Evolutionary conservation across 1,284 basidiomycete genomes (phyloP), one percentile per base, ranked within the genome.

Genomic region (Limonomyces culmigenus): DNA sequence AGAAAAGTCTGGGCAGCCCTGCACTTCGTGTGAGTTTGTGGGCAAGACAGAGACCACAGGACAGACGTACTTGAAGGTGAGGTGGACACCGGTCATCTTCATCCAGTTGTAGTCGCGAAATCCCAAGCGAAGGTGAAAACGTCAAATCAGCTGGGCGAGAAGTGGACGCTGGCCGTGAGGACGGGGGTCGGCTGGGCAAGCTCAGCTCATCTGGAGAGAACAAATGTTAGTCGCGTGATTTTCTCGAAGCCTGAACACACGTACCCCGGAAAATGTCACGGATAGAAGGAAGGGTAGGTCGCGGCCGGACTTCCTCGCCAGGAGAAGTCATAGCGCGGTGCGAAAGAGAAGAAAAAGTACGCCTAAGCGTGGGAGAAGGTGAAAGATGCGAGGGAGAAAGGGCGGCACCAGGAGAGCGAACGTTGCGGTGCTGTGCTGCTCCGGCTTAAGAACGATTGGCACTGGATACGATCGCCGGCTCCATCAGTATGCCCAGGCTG

Each of bases 221-320:
- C 35, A 35, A 39, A 42, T 21, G 39, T 43, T n/a, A 19, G 39
- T 33, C 38, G 11, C 15, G 23, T 27, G 6, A 32, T 11, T 11
- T 11, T n/a, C 13, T 8, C 6, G 31, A 8, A 8, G 6, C 18
- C 38, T 16, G 17, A 32, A 33, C 37, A 32, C 34, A 47, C 62
- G 49, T 38, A 76, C 79, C 68, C 56, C 68, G 60, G 47, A 84
- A 75, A 38, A 83, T 54, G 51, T 77, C 73, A 37, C 74, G 72
- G 39, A 84, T 81, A 33, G 76, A 66, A 31, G 79, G 79, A 36
- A 84, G 69, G n/a, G 70, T 76, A 37, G 75, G 74, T 34, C 74
- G 65, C 56, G 23, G n/a, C 8, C n/a, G 23, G 8, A 8, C n/a
- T 8, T 27, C 23, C n/a, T 27, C 23, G n/a, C n/a, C n/a, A n/a